These are phyloP conservation scores for Mesostigma viride DNA, from an alignment of 139 green algal genomes.

Conservation along the genomic window DNA sequence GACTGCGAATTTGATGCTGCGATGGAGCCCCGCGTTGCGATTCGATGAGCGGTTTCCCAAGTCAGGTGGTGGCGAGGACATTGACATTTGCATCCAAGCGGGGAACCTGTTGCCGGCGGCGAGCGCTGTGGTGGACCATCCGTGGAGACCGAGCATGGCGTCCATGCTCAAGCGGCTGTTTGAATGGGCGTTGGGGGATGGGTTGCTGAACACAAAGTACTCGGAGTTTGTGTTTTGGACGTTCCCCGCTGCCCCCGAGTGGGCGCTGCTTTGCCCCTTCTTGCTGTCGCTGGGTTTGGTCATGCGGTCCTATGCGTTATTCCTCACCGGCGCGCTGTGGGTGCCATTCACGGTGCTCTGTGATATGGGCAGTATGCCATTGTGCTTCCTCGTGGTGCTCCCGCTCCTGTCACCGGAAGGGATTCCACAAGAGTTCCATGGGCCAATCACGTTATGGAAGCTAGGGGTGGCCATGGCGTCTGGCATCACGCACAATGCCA, in stretches of 20 bases:
- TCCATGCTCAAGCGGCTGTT: not conserved
- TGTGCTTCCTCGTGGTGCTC: not conserved
- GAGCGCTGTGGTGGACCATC: slow-evolving; percentile 2
- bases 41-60: slow-evolving; percentile 2
- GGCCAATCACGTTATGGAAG: too few relatives aligned
- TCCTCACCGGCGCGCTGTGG: not conserved
- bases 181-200: not conserved
- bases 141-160: not conserved
- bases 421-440: not conserved
- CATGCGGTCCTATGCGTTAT: not conserved
- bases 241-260: not conserved
- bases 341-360: not conserved
- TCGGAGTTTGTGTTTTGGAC: not conserved
- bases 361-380: not conserved
- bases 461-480: not conserved
- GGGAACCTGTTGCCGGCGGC: not conserved
- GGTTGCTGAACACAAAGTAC: not conserved
- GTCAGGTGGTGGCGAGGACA: not conserved
- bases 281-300: not conserved
- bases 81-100: slow-evolving; percentile 6
- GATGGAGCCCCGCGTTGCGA: not conserved
- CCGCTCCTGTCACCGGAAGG: not conserved
- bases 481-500: not conserved
- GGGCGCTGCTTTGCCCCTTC: not conserved
- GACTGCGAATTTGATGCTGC: slow-evolving; percentile 3